Evolutionary conservation across 2,329 filamentous ascomycete genomes (phyloP), one percentile per base, ranked within the genome.

Genomic region (Tolypocladium inflatum): DNA sequence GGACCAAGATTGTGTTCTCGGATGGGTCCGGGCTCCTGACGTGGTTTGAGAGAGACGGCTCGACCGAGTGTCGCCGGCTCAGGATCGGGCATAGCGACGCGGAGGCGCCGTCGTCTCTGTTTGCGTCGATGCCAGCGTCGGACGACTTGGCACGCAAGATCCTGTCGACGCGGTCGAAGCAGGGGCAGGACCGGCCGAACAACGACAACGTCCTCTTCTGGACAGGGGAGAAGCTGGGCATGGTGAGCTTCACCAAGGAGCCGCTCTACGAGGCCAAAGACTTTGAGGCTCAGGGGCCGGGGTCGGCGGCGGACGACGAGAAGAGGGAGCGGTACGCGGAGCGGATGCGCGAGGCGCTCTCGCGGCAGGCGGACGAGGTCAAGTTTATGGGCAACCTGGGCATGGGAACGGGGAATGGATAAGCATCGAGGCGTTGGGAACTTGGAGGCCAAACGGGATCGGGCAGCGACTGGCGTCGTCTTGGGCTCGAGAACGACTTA

Each of bases 31-130:
- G 93, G 0, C 85, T 87, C 55, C 72, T 97, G 62, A 93, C 91
- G 70, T 97, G 93, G 92, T 84, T 95, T 51, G 93, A 97, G 72
- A 80, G 92, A 41, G 91, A 97, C 67, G 91, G 89, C 0, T 78
- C 79, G 60, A 85, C 82, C 7, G 82, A 86, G 63, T 80, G 81
- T 48, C 76, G 83, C 55, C 72, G 74, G 61, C 74, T 79, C 61
- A 78, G 74, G 63, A 80, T 87, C 35, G 82, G 84, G 2, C 77
- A 83, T 59, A 81, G 80, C 64, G 78, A 82, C 60, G 66, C 71
- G 54, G 68, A 73, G 33, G 74, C 75, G 50, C 73, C 74, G 10
- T 69, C 72, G 10, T 82, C 79, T 11, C 73, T 82, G 33, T 85
- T 82, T 67, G 76, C 72, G 33, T 77, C 72, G 37, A 78, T 76